Base-by-base conservation (phyloP, 768 basidiomycete species). In the Pholiota microspora region DNA sequence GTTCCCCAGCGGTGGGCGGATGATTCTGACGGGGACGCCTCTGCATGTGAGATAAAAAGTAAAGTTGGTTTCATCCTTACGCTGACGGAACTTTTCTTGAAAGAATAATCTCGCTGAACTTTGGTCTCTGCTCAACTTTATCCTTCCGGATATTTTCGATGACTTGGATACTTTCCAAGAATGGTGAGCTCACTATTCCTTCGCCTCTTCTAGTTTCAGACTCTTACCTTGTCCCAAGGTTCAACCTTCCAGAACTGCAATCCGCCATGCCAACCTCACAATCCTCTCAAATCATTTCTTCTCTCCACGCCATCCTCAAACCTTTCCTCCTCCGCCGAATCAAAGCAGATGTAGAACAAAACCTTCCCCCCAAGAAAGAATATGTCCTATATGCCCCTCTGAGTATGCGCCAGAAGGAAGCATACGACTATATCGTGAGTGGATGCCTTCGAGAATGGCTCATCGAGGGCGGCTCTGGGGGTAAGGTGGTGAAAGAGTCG, bases 11-110 rank as follows among this genome's bases (percentile, higher is more conserved):
- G 92, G 89, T 0, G 92, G 93, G 36, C 77, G 97, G 45, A 89
- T 98, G 83, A 89, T 99, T 54, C 71, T 99, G 57, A 98, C 95
- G 0, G 97, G 97, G 27, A 99, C 97, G 15, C 97, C 97, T 6
- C 72, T 99, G 32, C 95, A 98, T 71, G 95, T 94, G 56, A 53
- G 85, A 71, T 27, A 18, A 32, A n/a, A n/a, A n/a, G n/a, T n/a
- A n/a, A n/a, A n/a, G n/a, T n/a, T n/a, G n/a, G n/a, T n/a, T n/a
- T n/a, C n/a, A n/a, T n/a, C n/a, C n/a, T n/a, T n/a, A n/a, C n/a
- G n/a, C n/a, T n/a, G n/a, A n/a, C n/a, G n/a, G n/a, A n/a, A n/a
- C n/a, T n/a, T n/a, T n/a, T n/a, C n/a, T n/a, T n/a, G 28, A 13
- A 65, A 99, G 92, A 98, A 99, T 71, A 98, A 98, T 64, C 79